These are phyloP conservation scores for Pseudocercospora ulei DNA, from an alignment of 2,329 filamentous ascomycete species.

Conservation along the genomic window DNA sequence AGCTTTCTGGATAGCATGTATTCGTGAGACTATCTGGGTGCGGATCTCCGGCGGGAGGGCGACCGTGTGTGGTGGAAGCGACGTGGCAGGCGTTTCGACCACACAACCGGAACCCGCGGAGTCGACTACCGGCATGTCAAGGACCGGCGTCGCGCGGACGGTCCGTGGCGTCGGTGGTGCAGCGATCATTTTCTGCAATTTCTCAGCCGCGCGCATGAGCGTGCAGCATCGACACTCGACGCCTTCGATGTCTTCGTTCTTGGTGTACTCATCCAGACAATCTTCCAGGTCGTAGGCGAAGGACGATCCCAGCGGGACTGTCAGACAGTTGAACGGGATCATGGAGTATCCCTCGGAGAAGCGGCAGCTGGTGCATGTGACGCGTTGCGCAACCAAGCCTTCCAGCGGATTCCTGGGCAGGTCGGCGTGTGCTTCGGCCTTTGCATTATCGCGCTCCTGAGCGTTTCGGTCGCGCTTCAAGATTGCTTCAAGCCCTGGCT, in stretches of 20 bases:
- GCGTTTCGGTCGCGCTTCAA: constrained; percentile 16
- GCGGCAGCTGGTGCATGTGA: constrained; percentile 76
- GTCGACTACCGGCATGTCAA: neutral
- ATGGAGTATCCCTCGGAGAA: constrained; percentile 80
- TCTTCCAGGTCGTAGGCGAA: constrained; percentile 63
- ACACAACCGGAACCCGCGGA: constrained; percentile 9
- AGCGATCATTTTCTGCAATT: constrained; percentile 43
- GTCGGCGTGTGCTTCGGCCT: constrained; percentile 5
- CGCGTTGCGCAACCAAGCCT: constrained; percentile 75
- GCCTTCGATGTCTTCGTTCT: constrained; percentile 73
- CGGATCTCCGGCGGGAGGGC: constrained; percentile 40
- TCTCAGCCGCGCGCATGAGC: constrained; percentile 50
- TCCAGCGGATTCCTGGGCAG: constrained; percentile 64
- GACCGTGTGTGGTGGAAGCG: constrained; percentile 12
- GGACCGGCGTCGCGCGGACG: neutral
- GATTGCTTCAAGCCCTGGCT: constrained; percentile 27
- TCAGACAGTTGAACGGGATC: constrained; percentile 89
- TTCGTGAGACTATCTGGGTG: constrained; percentile 42
- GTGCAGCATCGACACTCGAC: constrained; percentile 92
- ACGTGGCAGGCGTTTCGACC: constrained; percentile 16
- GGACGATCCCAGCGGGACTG: constrained; percentile 63
- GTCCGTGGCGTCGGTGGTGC: constrained; percentile 6
- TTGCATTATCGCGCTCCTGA: constrained; percentile 9
- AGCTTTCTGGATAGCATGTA: constrained; percentile 58
- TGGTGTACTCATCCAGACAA: constrained; percentile 73